A percentile compares a stretch with the other conserved stretches of the same genome.
phyloP scores from a whole-genome alignment of 2,329 filamentous ascomycete genomes.

The Catunica adiposa region DNA sequence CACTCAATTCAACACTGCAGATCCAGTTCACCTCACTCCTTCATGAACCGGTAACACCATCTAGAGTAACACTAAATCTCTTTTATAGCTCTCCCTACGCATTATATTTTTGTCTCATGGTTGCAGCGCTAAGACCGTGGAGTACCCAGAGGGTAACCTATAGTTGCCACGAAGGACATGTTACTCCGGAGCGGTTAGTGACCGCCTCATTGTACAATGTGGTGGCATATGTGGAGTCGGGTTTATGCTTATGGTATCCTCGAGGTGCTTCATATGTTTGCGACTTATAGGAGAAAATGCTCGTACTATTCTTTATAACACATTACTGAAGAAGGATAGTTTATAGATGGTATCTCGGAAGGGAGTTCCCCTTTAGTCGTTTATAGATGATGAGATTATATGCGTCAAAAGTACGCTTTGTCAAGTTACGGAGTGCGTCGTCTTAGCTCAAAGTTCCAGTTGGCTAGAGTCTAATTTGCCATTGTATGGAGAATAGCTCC shows the following conservation, averaged over 20 bases:
- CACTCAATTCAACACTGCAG: not conserved
- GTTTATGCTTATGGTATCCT: too few species aligned
- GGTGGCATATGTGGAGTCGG: too few species aligned
- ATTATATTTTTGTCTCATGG: not conserved
- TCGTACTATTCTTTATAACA: too few species aligned
- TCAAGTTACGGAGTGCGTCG: not conserved
- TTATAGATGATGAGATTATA: not conserved
- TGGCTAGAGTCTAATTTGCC: too few species aligned
- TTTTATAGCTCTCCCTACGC: not conserved
- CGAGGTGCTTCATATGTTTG: too few species aligned
- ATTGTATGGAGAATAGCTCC: too few species aligned
- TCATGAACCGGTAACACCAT: not conserved
- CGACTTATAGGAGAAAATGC: too few species aligned
- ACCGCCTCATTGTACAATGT: not conserved
- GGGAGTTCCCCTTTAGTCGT: not conserved
- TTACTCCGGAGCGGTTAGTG: not conserved
- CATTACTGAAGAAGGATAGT: not conserved
- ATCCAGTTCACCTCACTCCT: not conserved
- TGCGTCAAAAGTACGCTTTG: not conserved
- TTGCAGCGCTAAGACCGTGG: not conserved
- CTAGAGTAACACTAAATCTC: not conserved
- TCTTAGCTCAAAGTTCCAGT: not conserved
- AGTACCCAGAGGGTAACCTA: not conserved
- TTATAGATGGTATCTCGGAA: not conserved
- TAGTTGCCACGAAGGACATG: not conserved